Evolutionary conservation across 2,329 filamentous ascomycete genomes (phyloP), one percentile per base, ranked within the genome.

Genomic region (Ascochyta fabae): DNA sequence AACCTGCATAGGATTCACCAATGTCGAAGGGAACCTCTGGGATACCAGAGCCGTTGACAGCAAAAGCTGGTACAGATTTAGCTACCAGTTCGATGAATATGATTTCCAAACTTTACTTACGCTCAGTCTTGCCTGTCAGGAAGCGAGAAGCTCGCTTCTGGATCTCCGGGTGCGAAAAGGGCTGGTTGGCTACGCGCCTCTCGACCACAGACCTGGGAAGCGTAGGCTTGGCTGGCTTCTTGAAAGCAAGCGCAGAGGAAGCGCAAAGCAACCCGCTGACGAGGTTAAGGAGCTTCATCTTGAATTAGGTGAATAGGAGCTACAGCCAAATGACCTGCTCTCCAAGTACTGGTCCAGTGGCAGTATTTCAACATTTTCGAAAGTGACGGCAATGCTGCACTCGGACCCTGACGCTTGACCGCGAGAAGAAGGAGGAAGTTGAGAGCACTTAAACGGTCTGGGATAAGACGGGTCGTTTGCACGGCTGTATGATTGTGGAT

Each of bases 21-120:
- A 90, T 77, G 58, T 92, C 88, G 58, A 90, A 92, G 24, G 82
- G 69, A 0, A 92, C 86, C 16, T 90, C 86, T 0, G 89, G 89
- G 43, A 92, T 83, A 1, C 74, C 79, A 2, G 79, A 81, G 3
- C 88, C 86, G 62, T 91, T 83, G 36, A 90, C 85, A 22, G 80
- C 82, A 58, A 86, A 90, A 60, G 81, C 85, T 87, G 58, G 6
- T 8, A n/a, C 2, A 16, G 8, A 31, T 39, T 69, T 39, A 69
- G 61, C 35, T 31, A 16, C n/a, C 8, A 27, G 9, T 16, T n/a
- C 26, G 15, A 16, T 13, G 13, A 9, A 31, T n/a, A 1, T 9
- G 24, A 26, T 10, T n/a, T 10, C 16, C 13, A 12, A 5, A 10
- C 19, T 53, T 26, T 22, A 56, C 66, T 40, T 47, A 74, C 72